Evolutionary conservation across 2,329 filamentous ascomycete species (phyloP).

Genomic region (Paecilomyces formosus): DNA sequence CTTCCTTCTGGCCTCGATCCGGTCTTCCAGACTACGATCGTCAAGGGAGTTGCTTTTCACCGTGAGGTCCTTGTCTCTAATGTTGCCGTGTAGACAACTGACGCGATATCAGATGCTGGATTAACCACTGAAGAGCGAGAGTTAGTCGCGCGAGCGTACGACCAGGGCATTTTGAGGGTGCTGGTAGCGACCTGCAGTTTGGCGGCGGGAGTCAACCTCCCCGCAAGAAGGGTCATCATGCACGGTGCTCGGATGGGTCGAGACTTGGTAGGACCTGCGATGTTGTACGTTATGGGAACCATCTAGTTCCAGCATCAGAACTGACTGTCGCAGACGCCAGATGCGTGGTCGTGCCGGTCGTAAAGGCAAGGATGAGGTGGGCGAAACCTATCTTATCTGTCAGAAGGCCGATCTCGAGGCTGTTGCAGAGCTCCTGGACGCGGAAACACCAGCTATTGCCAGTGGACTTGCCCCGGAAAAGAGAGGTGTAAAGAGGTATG

Average conservation of each 20-base stretch:
- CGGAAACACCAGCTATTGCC: slow-evolving; percentile 61
- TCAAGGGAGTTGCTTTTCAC: slow-evolving; percentile 66
- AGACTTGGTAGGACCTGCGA: slow-evolving; percentile 67
- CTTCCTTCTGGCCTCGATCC: slow-evolving; percentile 60
- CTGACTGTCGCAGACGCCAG: slow-evolving; percentile 48
- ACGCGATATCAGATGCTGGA: slow-evolving; percentile 33
- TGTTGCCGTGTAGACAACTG: slow-evolving; percentile 5
- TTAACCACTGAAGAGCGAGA: slow-evolving; percentile 70
- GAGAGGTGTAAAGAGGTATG: slow-evolving; percentile 58
- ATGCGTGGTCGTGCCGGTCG: slow-evolving; percentile 73
- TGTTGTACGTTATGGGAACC: slow-evolving; percentile 46
- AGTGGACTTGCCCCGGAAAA: slow-evolving; percentile 64
- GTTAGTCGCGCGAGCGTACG: slow-evolving; percentile 63
- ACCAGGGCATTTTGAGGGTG: slow-evolving; percentile 59
- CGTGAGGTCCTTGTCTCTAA: slow-evolving; percentile 39
- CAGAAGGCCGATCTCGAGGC: slow-evolving; percentile 60
- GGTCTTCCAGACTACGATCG: slow-evolving; percentile 56
- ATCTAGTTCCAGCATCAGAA: neutral
- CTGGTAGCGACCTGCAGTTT: slow-evolving; percentile 72
- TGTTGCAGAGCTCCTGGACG: slow-evolving; percentile 63
- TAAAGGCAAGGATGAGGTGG: slow-evolving; percentile 70
- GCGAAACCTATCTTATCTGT: slow-evolving; percentile 72
- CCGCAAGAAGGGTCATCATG: slow-evolving; percentile 64
- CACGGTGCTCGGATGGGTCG: slow-evolving; percentile 70
- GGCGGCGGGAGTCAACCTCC: slow-evolving; percentile 74